These are phyloP conservation scores for Arctostaphylos glauca DNA, from an alignment of 148 eudicot species.

Conservation along the genomic window DNA sequence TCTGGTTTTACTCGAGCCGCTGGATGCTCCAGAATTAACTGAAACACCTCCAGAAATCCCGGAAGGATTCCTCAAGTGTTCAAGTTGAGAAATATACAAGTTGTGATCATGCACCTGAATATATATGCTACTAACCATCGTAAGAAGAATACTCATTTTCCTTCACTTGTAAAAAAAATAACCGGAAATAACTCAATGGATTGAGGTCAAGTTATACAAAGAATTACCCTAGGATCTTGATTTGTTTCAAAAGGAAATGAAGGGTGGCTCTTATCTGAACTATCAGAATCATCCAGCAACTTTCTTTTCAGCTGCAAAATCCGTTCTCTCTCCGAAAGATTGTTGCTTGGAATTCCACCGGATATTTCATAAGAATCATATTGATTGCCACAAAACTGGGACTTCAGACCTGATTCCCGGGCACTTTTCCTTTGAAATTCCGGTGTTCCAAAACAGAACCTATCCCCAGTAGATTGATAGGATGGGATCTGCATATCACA, in stretches of 20 bases:
- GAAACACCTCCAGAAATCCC: constrained; percentile 18
- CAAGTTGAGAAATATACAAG: constrained; percentile 21
- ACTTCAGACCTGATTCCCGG: neutral
- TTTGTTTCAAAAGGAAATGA: constrained; percentile 32
- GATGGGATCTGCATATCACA: constrained; percentile 28
- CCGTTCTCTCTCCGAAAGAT: constrained; percentile 46
- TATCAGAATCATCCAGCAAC: constrained; percentile 47
- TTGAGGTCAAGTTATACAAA: neutral
- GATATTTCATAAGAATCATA: neutral
- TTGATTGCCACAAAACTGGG: neutral
- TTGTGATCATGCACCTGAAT: constrained; percentile 24
- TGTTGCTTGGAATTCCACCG: neutral
- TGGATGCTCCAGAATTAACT: constrained; percentile 15
- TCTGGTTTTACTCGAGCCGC: constrained; percentile 54
- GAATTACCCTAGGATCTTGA: constrained; percentile 52
- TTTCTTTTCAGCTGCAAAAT: constrained; percentile 57
- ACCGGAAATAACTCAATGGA: neutral
- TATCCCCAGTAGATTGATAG: neutral
- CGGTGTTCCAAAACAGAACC: neutral
- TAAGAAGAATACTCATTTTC: neutral
- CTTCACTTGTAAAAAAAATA: neutral
- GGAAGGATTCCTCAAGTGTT: constrained; percentile 16
- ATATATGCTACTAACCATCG: constrained; percentile 20
- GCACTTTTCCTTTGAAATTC: neutral
- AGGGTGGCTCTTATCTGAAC: constrained; percentile 45